A percentile compares a stretch with the other conserved stretches of the same genome.
Evolutionary conservation across 129 eudicot species (phyloP).

Genomic region (Oenanthe sinensis): DNA sequence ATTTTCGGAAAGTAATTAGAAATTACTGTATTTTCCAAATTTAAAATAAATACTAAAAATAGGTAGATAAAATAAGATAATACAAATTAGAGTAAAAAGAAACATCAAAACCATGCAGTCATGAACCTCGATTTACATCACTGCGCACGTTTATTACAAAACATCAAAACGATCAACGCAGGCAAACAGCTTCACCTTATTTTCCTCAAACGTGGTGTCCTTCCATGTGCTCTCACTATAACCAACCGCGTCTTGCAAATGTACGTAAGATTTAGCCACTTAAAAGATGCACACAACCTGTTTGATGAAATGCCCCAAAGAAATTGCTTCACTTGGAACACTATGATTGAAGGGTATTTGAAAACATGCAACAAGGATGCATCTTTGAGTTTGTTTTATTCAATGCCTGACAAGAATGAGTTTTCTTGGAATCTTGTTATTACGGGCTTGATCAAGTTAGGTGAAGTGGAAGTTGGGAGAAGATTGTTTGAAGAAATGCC

Average conservation of each 20-base stretch:
- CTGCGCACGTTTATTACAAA: conserved; percentile 50
- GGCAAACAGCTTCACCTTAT: conserved; percentile 70
- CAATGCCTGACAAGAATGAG: conserved; percentile 54
- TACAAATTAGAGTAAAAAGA: too few relatives aligned
- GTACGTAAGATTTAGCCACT: conserved; percentile 41
- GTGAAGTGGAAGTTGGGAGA: conserved; percentile 41
- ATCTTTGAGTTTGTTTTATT: conserved; percentile 34
- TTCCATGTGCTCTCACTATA: conserved; percentile 37
- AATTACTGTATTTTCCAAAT: too few relatives aligned
- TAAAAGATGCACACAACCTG: conserved; percentile 44
- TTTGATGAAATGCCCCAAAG: conserved; percentile 79
- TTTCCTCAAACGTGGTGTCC: conserved; percentile 68
- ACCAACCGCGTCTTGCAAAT: conserved; percentile 67
- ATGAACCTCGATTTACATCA: conserved; percentile 60
- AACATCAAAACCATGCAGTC: not conserved
- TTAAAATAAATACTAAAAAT: too few relatives aligned
- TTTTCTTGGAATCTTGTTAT: conserved; percentile 71
- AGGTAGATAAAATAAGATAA: too few relatives aligned
- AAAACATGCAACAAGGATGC: conserved; percentile 29
- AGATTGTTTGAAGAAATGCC: conserved; percentile 60
- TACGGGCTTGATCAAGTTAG: conserved; percentile 39
- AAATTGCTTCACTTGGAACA: conserved; percentile 74
- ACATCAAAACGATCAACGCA: conserved; percentile 42
- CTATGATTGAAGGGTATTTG: conserved; percentile 65
- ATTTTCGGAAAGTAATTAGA: too few relatives aligned